Evolutionary conservation across 179 eudicot species (phyloP), one percentile per base, ranked within the genome.

Genomic region (Spergularia azorica): DNA sequence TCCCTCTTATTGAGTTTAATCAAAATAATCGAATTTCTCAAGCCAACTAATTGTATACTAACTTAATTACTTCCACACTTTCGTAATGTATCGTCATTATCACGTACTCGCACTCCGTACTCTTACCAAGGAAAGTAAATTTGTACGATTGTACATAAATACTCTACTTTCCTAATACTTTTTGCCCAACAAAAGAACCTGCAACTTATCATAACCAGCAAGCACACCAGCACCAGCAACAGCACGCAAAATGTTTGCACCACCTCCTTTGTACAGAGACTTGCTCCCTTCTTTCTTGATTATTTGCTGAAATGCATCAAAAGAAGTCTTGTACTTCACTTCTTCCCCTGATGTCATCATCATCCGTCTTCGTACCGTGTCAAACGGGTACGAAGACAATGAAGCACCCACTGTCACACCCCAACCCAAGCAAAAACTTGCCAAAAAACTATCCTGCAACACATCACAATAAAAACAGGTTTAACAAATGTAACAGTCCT

Each of bases 311-410:
- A 86, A 86, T 5, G 89, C 90, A 36, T 89, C 90, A 26, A 84
- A 5, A n/a, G 92, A 84, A 76, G 72, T 76, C 86, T 87, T 89
- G 79, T 88, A 88, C 62, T 88, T 88, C 74, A 88, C 87, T 18
- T 89, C 89, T 74, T 88, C 89, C 17, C 91, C 91, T 0, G 89
- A 86, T 9, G 88, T 88, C 88, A 88, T 86, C 88, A 88, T 88
- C 91, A 88, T 88, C 73, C 91, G 83, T 79, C 89, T 83, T 50
- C 88, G 81, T 16, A 88, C 87, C 0, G 89, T 87, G 56, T 86
- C 90, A 36, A 88, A 67, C 18, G 93, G 93, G 85, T 89, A 89
- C 6, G 92, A 80, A 60, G 89, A 86, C 55, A 87, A 67, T 9
- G 89, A 87, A 43, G 90, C 90, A 51, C 88, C 88, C 20, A 84